Evolutionary conservation across 2,329 filamentous ascomycete species (phyloP).

Genomic region (Mycosphaerelloides madeirae): DNA sequence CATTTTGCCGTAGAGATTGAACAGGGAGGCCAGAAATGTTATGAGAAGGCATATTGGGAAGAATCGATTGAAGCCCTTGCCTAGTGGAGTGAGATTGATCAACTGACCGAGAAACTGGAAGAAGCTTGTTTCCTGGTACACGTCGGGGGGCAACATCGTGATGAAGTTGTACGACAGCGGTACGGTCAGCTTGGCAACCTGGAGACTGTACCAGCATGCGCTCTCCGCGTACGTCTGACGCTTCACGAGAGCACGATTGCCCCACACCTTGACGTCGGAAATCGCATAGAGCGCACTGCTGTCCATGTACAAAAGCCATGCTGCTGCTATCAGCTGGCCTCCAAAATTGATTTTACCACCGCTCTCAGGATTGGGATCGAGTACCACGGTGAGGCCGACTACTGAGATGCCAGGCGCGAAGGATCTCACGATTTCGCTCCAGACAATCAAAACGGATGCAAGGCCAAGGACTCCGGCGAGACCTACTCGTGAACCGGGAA

Average conservation of each 20-base stretch:
- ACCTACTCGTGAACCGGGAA: slow-evolving; percentile 63
- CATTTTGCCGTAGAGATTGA: slow-evolving; percentile 81
- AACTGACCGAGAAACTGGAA: slow-evolving; percentile 78
- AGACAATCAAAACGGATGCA: slow-evolving; percentile 79
- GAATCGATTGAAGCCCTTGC: slow-evolving; percentile 77
- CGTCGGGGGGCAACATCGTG: slow-evolving; percentile 70
- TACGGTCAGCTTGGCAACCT: slow-evolving; percentile 87
- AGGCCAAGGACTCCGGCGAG: slow-evolving; percentile 64
- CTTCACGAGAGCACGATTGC: slow-evolving; percentile 81
- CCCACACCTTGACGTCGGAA: slow-evolving; percentile 95
- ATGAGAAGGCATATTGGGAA: slow-evolving; percentile 86
- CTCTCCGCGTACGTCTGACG: slow-evolving; percentile 90
- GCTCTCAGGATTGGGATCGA: slow-evolving; percentile 59
- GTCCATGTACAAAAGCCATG: slow-evolving; percentile 97
- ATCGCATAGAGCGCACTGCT: slow-evolving; percentile 80
- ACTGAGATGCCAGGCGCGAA: slow-evolving; percentile 71
- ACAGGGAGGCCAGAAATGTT: slow-evolving; percentile 78
- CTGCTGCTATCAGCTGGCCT: slow-evolving; percentile 75
- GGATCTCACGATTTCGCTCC: slow-evolving; percentile 90
- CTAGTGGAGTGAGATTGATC: slow-evolving; percentile 77
- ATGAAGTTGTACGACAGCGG: slow-evolving; percentile 95
- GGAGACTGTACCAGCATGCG: slow-evolving; percentile 91
- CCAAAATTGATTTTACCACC: slow-evolving; percentile 76
- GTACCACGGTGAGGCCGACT: slow-evolving; percentile 64
- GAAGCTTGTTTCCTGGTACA: slow-evolving; percentile 76